These are phyloP conservation scores for Crepidotus variabilis DNA, from an alignment of 768 basidiomycete species.

Conservation along the genomic window DNA sequence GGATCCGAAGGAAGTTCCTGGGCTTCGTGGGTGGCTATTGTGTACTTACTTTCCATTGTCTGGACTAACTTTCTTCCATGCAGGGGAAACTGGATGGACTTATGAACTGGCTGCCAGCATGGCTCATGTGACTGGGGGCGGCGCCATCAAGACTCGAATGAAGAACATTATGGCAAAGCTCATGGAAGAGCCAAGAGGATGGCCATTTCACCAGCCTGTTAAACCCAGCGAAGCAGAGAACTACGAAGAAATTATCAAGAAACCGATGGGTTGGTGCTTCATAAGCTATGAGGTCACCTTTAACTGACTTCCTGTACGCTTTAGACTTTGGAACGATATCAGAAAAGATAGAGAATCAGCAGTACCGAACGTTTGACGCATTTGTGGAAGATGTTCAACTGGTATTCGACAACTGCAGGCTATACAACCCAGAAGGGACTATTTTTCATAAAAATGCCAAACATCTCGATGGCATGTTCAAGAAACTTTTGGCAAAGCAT, in stretches of 20 bases:
- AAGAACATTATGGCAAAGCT: constrained; percentile 51
- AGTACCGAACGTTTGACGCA: constrained; percentile 69
- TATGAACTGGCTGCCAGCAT: constrained; percentile 74
- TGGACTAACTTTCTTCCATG: constrained; percentile 4
- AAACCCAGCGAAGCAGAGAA: constrained; percentile 75
- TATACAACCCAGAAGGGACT: constrained; percentile 80
- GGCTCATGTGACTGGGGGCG: constrained; percentile 21
- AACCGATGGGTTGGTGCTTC: constrained; percentile 81
- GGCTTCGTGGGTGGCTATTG: constrained; percentile 58
- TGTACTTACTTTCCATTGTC: neutral
- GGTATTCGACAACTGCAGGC: constrained; percentile 85
- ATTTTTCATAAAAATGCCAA: constrained; percentile 84
- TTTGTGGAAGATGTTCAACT: constrained; percentile 81
- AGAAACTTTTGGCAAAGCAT: constrained; percentile 39
- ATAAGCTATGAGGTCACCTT: constrained; percentile 2
- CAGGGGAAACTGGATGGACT: constrained; percentile 91
- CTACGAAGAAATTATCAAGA: constrained; percentile 85
- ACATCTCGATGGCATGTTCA: constrained; percentile 77
- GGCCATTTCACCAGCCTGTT: constrained; percentile 88
- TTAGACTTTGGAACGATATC: constrained; percentile 89
- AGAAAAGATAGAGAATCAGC: constrained; percentile 83
- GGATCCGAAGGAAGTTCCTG: constrained; percentile 81
- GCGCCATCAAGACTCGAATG: constrained; percentile 40
- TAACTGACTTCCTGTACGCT: neutral
- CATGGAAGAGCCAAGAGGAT: constrained; percentile 42